Evolutionary conservation across 176 grass and related monocot species (phyloP), one percentile per base, ranked within the genome.

Genomic region (Carex myosuroides): DNA sequence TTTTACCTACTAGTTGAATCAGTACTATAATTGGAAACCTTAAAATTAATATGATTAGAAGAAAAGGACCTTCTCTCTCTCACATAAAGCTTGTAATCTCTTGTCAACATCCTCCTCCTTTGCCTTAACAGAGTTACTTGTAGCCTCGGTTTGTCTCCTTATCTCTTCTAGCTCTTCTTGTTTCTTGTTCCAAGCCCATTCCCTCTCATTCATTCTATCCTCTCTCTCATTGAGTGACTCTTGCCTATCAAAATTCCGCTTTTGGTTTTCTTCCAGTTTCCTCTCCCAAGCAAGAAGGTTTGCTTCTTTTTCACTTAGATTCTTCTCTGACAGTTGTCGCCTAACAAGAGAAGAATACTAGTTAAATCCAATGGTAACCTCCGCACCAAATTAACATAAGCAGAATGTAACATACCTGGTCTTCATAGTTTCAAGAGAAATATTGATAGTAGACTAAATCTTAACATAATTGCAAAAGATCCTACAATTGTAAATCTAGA

Each of bases 201-300:
- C 89, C 18, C 75, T 90, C 46, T 87, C 72, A 10, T 98, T 98
- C 81, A 93, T 91, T 56, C 89, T 93, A 82, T 98, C 91, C 84
- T 95, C 96, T 85, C 89, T 86, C 66, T 92, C 93, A 86, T 95
- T 98, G 65, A 98, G 87, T 16, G 91, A 93, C 61, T 84, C 87
- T 63, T 98, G 96, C 64, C 92, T 85, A 35, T 95, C 93, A 86
- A 82, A 74, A 84, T 95, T 75, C 84, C 92, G 90, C 72, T 92
- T 95, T 67, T 98, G 96, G 78, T 89, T 93, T 79, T 98, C 93
- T 77, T 93, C 87, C 30, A 95, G 86, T 32, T 91, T 98, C 84
- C 86, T 90, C 56, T 98, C 96, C 96, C 93, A 95, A 60, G 89
- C 89, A 59, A 70, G 79, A 17, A 95, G 76, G 69, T 86, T 88